Base-by-base conservation (phyloP, 306 rosid species). In the Chamaecrista fasciculata region DNA sequence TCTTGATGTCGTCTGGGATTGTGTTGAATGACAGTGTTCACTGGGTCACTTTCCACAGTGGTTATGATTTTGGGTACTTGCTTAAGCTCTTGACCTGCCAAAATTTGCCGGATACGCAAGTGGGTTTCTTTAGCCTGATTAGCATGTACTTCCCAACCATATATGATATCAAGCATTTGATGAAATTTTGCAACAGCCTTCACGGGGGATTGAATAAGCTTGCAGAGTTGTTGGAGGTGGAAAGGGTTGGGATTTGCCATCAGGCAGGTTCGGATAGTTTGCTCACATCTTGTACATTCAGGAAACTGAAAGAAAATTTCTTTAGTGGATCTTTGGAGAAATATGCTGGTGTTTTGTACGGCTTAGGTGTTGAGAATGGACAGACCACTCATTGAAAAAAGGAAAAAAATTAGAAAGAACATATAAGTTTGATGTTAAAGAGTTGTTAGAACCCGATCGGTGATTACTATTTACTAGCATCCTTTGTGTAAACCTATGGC, bases 341-440 rank as follows among this genome's bases (percentile, higher is more conserved):
- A 60, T 84, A 84, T 78, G 83, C 84, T 4, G 88, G 88, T 62
- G 84, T 84, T 8, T 84, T 84, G 79, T 84, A 75, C 46, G 88
- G 88, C 3, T 79, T 84, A 75, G 88, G 88, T 60, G 75, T 78
- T 74, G 88, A 84, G 55, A 75, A 72, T 75, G 83, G 82, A 69
- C 77, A 63, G 52, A 71, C 40, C 69, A 0, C 44, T 44, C 71
- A 71, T 53, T 84, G 76, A 84, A 46, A 62, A 62, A 69, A 28
- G 67, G 6, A 31, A 72, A 33, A 31, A 72, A 66, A 44, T 43
- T 66, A 66, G 76, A 43, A 55, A 2, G 14, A 50, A 18, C 49
- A 52, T 52, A 20, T 53, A 23, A 58, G 64, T 16, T 29, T 57
- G 1, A 11, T 18, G 28, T 69, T 37, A 49, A 67, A 53, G 65